A percentile compares a stretch with the other conserved stretches of the same genome.
Conservation (phyloP, 2,329 filamentous ascomycete species). For the Cytospora piceicola region DNA sequence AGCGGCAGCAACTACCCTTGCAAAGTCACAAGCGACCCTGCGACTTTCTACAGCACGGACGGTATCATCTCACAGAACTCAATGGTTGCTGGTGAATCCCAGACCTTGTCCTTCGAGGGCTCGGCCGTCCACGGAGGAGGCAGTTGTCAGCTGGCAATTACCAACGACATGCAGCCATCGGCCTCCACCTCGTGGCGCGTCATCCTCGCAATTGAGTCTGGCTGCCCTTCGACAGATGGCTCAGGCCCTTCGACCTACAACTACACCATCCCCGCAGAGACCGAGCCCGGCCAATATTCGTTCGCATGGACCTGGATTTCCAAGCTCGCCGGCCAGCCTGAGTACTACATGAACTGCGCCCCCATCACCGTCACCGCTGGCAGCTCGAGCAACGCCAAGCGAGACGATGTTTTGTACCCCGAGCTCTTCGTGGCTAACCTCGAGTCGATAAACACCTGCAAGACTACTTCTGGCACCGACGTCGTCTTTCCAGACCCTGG, state of each 20-base stretch:
- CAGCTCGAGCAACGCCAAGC: constrained; percentile 52
- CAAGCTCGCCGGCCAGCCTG: constrained; percentile 88
- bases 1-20: constrained; percentile 27
- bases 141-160: constrained; percentile 87
- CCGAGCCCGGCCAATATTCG: constrained; percentile 76
- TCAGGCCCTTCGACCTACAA: constrained; percentile 63
- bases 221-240: constrained; percentile 70
- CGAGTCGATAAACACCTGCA: constrained; percentile 28
- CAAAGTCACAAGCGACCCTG: constrained; percentile 26
- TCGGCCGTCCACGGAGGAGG: constrained; percentile 86
- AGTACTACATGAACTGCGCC: constrained; percentile 98
- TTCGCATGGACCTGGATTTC: constrained; percentile 84
- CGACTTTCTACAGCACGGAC: constrained; percentile 28
- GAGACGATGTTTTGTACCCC: constrained; percentile 53
- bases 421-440: constrained; percentile 32
- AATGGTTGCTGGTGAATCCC: constrained; percentile 27
- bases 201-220: constrained; percentile 84
- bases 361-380: constrained; percentile 65
- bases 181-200: constrained; percentile 79
- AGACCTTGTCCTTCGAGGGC: constrained; percentile 26
- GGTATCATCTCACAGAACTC: constrained; percentile 25
- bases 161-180: constrained; percentile 72
- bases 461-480: constrained; percentile 24
- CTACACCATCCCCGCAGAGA: constrained; percentile 71
- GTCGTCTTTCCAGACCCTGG: constrained; percentile 36